Evolutionary conservation across 139 green algal species (phyloP).

Genomic region (Chlorella sp.): DNA sequence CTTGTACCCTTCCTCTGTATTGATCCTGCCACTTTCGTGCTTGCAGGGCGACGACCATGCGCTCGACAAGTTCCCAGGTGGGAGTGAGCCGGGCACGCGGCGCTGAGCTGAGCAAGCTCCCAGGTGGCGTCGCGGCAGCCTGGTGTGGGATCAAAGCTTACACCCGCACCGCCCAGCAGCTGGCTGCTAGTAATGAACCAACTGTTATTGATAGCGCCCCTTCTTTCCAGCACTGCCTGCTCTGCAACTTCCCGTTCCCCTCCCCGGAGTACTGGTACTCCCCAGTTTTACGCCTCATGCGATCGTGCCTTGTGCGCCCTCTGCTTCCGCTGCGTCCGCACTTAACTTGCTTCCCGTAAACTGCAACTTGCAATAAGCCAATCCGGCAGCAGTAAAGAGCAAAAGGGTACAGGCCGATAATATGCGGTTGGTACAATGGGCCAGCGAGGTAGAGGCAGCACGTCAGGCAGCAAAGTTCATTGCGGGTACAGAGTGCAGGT

Average conservation of each 20-base stretch:
- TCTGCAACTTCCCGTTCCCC: neutral
- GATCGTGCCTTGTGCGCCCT: too few species aligned
- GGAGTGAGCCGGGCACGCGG: slow-evolving; percentile 76
- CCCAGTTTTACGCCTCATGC: too few species aligned
- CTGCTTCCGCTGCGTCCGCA: too few species aligned
- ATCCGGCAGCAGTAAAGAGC: neutral
- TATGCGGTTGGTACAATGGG: neutral
- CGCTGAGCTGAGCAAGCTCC: neutral
- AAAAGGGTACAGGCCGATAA: neutral
- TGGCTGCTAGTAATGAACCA: neutral
- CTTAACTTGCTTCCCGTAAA: too few species aligned
- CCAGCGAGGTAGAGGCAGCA: too few species aligned
- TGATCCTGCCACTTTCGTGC: neutral
- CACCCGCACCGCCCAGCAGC: too few species aligned
- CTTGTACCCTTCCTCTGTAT: neutral
- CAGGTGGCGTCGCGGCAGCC: too few species aligned
- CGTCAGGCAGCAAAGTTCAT: too few species aligned
- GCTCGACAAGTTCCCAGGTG: slow-evolving; percentile 82
- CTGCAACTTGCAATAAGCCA: neutral
- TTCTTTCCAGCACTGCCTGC: neutral
- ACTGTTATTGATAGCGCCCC: neutral
- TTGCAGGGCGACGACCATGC: slow-evolving; percentile 60
- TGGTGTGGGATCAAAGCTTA: too few species aligned
- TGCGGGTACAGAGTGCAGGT: too few species aligned
- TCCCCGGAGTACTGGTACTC: too few species aligned